Base-by-base conservation (phyloP, 2,329 filamentous ascomycete genomes). In the Exophiala phaeomuriformis region DNA sequence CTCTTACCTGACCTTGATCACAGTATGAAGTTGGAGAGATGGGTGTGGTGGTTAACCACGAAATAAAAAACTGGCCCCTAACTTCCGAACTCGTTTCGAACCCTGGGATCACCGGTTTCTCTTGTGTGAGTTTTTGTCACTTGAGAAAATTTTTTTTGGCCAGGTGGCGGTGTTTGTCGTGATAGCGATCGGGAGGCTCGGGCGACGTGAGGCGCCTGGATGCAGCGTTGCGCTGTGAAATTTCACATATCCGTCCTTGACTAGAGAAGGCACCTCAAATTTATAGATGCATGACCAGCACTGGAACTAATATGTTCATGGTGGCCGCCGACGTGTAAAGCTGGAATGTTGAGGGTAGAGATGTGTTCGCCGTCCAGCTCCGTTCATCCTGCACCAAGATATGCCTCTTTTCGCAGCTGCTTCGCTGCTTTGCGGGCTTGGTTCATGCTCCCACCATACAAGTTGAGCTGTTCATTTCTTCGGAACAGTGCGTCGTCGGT, bases 401-500 rank as follows among this genome's bases (percentile, higher is more conserved):
- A 61, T 5, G 59, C 50, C n/a, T 60, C 58, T 47, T 61, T 63
- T 32, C 53, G 50, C 29, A 55, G 36, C 39, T 61, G 57, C 54
- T 68, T 70, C 52, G 70, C 69, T 27, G 66, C 66, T 52, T 71
- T 73, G 49, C 71, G 62, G 4, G 71, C 71, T 54, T 75, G 71
- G 27, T 70, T 69, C 58, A 73, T 68, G 61, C 74, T 76, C 48
- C 67, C 65, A 6, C 67, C 67, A 19, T 66, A 55, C 27, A 56
- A 56, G 43, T 69, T 64, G 5, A 64, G 57, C 35, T 61, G 62
- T 28, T 67, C 66, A 19, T 64, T 60, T 36, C 66, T 57, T 43
- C 64, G 74, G 56, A 81, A 78, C 47, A 89, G 67, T 7, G 77
- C 75, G 49, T 80, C 79, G 37, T 79, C 77, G 19, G 75, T 77